Conservation (phyloP, 371 early-diverging fungal genomes). For the Mortierella sp. region DNA sequence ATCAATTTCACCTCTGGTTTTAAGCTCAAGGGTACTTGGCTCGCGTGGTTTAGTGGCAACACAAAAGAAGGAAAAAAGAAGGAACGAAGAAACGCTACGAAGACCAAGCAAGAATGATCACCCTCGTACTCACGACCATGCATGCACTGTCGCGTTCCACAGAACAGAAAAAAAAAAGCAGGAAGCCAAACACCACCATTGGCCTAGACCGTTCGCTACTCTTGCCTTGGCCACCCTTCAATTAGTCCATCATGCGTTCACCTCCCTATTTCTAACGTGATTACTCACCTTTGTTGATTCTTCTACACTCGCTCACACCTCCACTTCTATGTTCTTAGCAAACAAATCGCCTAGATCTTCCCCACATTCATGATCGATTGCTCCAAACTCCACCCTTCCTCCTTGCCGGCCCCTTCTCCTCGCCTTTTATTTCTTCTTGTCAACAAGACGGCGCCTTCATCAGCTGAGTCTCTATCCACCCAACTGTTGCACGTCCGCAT, state of each 20-base stretch:
- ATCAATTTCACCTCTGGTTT: not conserved
- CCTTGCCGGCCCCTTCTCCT: not conserved
- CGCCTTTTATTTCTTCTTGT: not conserved
- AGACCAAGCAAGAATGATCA: not conserved
- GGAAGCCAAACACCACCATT: not conserved
- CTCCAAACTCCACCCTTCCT: not conserved
- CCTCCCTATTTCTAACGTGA: not conserved
- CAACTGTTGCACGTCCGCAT: not conserved
- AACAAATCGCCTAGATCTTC: not conserved
- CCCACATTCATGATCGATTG: not conserved
- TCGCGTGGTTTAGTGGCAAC: not conserved
- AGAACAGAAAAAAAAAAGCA: not conserved
- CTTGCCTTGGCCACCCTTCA: not conserved
- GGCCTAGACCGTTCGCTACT: not conserved
- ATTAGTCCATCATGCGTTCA: not conserved
- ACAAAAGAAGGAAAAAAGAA: not conserved
- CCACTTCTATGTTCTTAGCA: not conserved
- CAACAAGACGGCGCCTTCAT: not conserved
- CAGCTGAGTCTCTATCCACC: not conserved
- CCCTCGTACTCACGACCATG: no score
- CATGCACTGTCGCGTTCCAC: not conserved
- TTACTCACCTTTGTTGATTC: not conserved
- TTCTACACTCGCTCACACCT: not conserved
- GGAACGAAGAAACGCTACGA: not conserved
- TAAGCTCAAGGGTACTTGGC: not conserved